phyloP scores from a whole-genome alignment of 768 basidiomycete genomes.

The Porphyrellus cyaneotinctus region DNA sequence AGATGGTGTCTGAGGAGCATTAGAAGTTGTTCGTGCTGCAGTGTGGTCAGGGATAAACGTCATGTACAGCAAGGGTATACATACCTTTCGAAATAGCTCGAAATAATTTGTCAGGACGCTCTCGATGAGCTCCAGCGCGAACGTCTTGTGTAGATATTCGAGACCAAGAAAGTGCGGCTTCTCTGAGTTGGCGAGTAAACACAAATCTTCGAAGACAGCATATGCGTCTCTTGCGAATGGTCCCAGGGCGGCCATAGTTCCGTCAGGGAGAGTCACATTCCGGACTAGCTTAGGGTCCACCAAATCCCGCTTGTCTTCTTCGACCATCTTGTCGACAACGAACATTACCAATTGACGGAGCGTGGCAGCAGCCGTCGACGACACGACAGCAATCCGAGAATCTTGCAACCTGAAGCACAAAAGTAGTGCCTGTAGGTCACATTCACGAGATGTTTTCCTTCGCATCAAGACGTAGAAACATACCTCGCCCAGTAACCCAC shows the following conservation, averaged over 20 bases:
- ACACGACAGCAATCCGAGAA: slow-evolving; percentile 92
- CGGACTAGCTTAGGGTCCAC: slow-evolving; percentile 13
- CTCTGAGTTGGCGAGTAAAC: slow-evolving; percentile 80
- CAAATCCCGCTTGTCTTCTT: slow-evolving; percentile 56
- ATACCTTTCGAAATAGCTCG: slow-evolving; percentile 75
- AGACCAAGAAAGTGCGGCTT: slow-evolving; percentile 79
- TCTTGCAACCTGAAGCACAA: slow-evolving; percentile 95
- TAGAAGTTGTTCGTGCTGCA: slow-evolving; percentile 75
- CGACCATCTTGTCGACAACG: slow-evolving; percentile 89
- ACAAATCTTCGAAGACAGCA: slow-evolving; percentile 88
- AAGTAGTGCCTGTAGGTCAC: slow-evolving; percentile 65
- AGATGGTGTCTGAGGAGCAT: slow-evolving; percentile 87
- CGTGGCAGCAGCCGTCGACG: slow-evolving; percentile 94
- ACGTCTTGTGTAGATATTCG: slow-evolving; percentile 83
- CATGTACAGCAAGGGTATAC: slow-evolving; percentile 5
- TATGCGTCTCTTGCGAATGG: slow-evolving; percentile 83
- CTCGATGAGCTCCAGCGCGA: slow-evolving; percentile 95
- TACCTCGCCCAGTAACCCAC: slow-evolving; percentile 76
- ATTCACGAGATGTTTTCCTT: not conserved
- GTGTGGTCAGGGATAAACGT: slow-evolving; percentile 1
- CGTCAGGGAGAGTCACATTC: slow-evolving; percentile 65
- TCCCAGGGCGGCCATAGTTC: slow-evolving; percentile 54
- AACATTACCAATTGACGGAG: slow-evolving; percentile 97
- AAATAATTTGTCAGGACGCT: slow-evolving; percentile 94
- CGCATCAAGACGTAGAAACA: slow-evolving; percentile 23